Evolutionary conservation across 495 filamentous ascomycete species (phyloP).

Genomic region (Neurospora sp.): DNA sequence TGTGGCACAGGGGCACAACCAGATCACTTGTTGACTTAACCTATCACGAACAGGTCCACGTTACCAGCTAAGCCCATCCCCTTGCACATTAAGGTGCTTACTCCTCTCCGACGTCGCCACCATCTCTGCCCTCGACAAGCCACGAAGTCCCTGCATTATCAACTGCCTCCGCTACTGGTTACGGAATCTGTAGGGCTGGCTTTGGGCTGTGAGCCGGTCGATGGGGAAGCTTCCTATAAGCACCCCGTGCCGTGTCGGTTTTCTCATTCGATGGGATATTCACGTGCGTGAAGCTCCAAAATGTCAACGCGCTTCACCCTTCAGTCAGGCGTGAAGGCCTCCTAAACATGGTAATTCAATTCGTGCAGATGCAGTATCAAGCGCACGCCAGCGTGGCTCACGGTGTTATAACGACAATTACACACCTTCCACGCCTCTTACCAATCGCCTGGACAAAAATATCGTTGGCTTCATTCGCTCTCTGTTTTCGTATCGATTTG

Average conservation of each 20-base stretch:
- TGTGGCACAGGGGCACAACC: not conserved
- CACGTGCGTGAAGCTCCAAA: not conserved
- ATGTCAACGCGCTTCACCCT: not conserved
- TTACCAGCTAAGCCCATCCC: not conserved
- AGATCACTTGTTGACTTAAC: not conserved
- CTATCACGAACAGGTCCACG: not conserved
- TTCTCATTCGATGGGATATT: not conserved
- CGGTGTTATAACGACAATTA: not conserved
- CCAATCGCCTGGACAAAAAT: not conserved
- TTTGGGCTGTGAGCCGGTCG: not conserved
- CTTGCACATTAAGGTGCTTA: not conserved
- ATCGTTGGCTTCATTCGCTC: not conserved
- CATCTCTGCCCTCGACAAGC: not conserved
- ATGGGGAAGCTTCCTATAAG: not conserved
- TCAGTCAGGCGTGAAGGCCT: not conserved
- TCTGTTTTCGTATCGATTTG: not conserved
- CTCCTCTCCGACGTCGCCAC: not conserved
- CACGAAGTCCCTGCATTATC: not conserved
- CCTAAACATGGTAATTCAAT: not conserved
- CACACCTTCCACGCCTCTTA: not conserved
- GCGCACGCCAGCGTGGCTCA: not conserved
- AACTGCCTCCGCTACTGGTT: not conserved
- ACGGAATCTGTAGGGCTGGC: not conserved
- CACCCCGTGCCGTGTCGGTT: not conserved
- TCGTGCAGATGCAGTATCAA: not conserved